Conservation (phyloP, 768 basidiomycete genomes). For the Nevesoporus exiguus region DNA sequence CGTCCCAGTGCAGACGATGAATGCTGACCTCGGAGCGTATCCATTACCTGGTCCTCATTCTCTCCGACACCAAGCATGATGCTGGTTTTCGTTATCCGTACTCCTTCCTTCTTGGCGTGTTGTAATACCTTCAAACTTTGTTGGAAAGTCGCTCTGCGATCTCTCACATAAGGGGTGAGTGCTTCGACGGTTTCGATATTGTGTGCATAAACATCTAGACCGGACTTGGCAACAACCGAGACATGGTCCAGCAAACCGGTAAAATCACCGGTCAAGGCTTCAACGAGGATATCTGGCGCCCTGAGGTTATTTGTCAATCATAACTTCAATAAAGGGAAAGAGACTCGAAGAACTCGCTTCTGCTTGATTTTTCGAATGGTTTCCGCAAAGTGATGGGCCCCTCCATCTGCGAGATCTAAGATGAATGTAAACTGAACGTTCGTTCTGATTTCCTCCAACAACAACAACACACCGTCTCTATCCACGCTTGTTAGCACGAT, state of each 20-base stretch:
- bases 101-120: slow-evolving; percentile 80
- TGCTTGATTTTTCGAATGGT: slow-evolving; percentile 95
- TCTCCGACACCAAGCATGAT: slow-evolving; percentile 99
- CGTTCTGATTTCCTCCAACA: background rate
- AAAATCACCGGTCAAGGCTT: slow-evolving; percentile 96
- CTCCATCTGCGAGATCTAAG: slow-evolving; percentile 87
- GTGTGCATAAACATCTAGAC: slow-evolving; percentile 96
- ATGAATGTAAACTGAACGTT: slow-evolving; percentile 1
- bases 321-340: background rate
- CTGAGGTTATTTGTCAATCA: slow-evolving; percentile 37
- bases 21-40: slow-evolving; percentile 73
- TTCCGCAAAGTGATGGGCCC: slow-evolving; percentile 91
- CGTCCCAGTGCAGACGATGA: background rate
- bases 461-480: slow-evolving; percentile 71
- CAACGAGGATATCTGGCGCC: slow-evolving; percentile 93
- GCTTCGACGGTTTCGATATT: slow-evolving; percentile 96
- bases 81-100: slow-evolving; percentile 92
- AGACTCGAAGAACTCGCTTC: slow-evolving; percentile 53
- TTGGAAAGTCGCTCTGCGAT: slow-evolving; percentile 87
- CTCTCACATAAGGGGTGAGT: slow-evolving; percentile 91
- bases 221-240: slow-evolving; percentile 82
- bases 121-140: slow-evolving; percentile 79
- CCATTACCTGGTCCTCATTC: slow-evolving; percentile 73
- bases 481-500: slow-evolving; percentile 97
- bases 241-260: slow-evolving; percentile 74